Conservation (phyloP, 257 asterid genomes). For the Hygrophila difformis region DNA sequence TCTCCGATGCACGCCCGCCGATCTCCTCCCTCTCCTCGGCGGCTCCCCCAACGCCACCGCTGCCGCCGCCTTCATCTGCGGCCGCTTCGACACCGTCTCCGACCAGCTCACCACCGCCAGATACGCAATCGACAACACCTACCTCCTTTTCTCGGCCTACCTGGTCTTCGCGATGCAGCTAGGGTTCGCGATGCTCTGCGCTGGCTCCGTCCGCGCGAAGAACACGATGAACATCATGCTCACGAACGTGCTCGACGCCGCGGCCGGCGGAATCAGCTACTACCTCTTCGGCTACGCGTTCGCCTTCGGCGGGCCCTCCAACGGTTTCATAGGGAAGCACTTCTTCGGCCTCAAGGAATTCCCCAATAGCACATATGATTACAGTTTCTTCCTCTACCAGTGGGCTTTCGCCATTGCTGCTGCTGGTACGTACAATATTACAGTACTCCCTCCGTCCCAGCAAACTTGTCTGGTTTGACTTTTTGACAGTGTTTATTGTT, state of each 20-base stretch:
- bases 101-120: constrained; percentile 29
- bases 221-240: constrained; percentile 53
- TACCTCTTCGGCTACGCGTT: constrained; percentile 66
- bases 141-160: constrained; percentile 58
- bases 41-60: constrained; percentile 40
- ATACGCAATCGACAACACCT: constrained; percentile 52
- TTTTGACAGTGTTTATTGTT: no score
- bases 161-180: constrained; percentile 66
- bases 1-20: constrained; percentile 36
- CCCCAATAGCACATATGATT: constrained; percentile 37
- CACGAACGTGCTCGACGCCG: constrained; percentile 67
- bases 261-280: constrained; percentile 65
- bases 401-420: constrained; percentile 85
- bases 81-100: constrained; percentile 34
- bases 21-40: constrained; percentile 54
- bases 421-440: constrained; percentile 47
- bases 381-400: constrained; percentile 55
- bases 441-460: no score
- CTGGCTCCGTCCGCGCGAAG: constrained; percentile 59
- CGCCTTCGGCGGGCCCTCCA: constrained; percentile 55
- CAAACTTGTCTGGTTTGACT: no score
- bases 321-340: constrained; percentile 57
- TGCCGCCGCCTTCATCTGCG: constrained; percentile 47
- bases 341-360: constrained; percentile 43
- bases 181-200: constrained; percentile 72